Base-by-base conservation (phyloP, 2,329 filamentous ascomycete species). In the Colletotrichum eleusines region DNA sequence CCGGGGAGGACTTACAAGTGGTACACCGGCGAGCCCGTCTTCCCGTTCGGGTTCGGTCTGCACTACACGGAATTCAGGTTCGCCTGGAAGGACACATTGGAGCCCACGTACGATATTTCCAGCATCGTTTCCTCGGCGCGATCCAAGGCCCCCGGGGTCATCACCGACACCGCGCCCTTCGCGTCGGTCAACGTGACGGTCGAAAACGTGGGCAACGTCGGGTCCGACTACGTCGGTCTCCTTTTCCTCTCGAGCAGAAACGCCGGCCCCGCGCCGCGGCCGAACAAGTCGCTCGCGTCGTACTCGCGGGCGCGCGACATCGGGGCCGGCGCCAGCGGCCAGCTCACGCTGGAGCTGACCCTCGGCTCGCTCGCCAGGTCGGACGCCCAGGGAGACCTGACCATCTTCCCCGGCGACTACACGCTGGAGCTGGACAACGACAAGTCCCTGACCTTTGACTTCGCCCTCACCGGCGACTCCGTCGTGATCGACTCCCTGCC, bases 371-470 rank as follows among this genome's bases (percentile, higher is more conserved):
- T 50, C 23, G 46, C 46, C 12, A 50, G 46, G 2, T 50, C 23
- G 3, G 31, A 53, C 42, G 44, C n/a, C 7, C 31, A 61, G n/a
- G 58, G 53, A 33, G 28, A 59, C 35, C 23, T 55, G 62, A 76
- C 71, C 8, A 73, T 57, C 54, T 57, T 57, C 35, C 26, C 54
- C 11, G 54, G 54, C 28, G 35, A 33, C 31, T 57, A 57, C 23
- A 57, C 20, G 4, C 35, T 57, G 28, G 54, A 35, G 28, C 28
- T 57, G 9, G 54, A 57, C 35, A 57, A 57, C 23, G 54, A 57
- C 28, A 26, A 33, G 23, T 50, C 46, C n/a, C 11, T 50, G 46
- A 23, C 23, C 12, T 50, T 50, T 20, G 14, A 50, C 46, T 50
- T 50, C n/a, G 28, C 46, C 16, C 23, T 50, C 12, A 50, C 46